Evolutionary conservation across 768 basidiomycete genomes (phyloP).

Genomic region (Psilocybe cubensis): DNA sequence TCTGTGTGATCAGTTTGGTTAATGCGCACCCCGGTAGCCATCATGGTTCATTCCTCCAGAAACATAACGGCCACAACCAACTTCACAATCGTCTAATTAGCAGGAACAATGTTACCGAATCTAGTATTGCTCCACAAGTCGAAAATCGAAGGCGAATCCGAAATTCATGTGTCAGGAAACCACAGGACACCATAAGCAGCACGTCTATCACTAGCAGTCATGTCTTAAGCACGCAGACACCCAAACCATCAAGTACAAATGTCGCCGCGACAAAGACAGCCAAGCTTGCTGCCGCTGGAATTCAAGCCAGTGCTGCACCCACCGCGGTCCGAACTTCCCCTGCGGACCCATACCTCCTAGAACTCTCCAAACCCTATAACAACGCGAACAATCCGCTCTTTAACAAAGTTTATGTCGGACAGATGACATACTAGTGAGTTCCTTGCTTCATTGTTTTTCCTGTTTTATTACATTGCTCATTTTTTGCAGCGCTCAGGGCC

Average conservation of each 20-base stretch:
- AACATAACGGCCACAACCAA: conserved; percentile 4
- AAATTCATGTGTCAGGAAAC: conserved; percentile 2
- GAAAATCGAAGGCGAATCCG: neutral
- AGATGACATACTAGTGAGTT: conserved; percentile 17
- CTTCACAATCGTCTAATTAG: conserved; percentile 11
- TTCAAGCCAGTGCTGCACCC: conserved; percentile 12
- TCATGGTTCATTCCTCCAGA: conserved; percentile 1
- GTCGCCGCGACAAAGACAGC: neutral
- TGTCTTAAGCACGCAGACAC: neutral
- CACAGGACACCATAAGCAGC: neutral
- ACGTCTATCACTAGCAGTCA: neutral
- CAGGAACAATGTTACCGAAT: neutral
- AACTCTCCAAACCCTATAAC: conserved; percentile 15
- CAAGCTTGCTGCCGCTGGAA: conserved; percentile 7
- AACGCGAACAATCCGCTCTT: conserved; percentile 13
- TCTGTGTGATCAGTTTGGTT: neutral
- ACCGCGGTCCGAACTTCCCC: conserved; percentile 12
- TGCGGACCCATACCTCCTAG: conserved; percentile 13
- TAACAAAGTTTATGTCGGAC: conserved; percentile 6
- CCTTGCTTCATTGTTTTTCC: neutral
- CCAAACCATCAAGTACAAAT: neutral
- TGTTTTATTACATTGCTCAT: neutral
- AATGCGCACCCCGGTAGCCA: neutral
- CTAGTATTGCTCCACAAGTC: neutral
- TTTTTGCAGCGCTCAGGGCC: conserved; percentile 13